Conservation (phyloP, 805 yeast species). For the Candida suzukii region DNA sequence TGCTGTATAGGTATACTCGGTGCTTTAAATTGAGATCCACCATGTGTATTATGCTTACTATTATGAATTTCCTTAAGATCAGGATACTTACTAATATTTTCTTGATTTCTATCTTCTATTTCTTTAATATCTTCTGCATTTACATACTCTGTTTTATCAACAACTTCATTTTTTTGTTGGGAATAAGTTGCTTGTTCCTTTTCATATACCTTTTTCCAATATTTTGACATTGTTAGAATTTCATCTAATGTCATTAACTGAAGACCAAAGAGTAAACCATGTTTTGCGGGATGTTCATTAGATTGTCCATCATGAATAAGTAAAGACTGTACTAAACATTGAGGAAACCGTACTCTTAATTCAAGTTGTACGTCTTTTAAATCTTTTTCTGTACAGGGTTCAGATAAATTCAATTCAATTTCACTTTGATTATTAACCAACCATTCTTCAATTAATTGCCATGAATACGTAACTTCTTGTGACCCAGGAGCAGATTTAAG, state of each 20-base stretch:
- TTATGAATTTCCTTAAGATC: background rate
- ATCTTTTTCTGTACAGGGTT: slow-evolving; percentile 68
- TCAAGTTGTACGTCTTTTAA: slow-evolving; percentile 73
- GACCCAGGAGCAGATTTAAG: slow-evolving; percentile 41
- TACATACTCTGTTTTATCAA: too few relatives aligned
- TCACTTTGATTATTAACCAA: slow-evolving; percentile 22
- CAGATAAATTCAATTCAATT: slow-evolving; percentile 1
- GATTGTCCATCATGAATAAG: slow-evolving; percentile 85
- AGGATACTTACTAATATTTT: background rate
- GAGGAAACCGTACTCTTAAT: slow-evolving; percentile 61
- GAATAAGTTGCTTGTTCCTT: slow-evolving; percentile 15
- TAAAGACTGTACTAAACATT: slow-evolving; percentile 66
- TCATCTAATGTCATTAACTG: slow-evolving; percentile 73
- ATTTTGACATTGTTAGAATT: slow-evolving; percentile 66
- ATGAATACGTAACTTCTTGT: slow-evolving; percentile 67
- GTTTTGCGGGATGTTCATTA: slow-evolving; percentile 56
- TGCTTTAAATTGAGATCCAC: background rate
- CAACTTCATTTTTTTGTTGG: slow-evolving; percentile 2
- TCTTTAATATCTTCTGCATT: background rate
- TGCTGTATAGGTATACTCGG: slow-evolving; percentile 37
- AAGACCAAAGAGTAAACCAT: slow-evolving; percentile 72
- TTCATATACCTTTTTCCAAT: slow-evolving; percentile 71
- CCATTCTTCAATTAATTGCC: slow-evolving; percentile 84
- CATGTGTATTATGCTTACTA: too few relatives aligned
- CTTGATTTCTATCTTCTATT: background rate